Conservation (phyloP, 306 rosid species). For the Cucumis cinereus region DNA sequence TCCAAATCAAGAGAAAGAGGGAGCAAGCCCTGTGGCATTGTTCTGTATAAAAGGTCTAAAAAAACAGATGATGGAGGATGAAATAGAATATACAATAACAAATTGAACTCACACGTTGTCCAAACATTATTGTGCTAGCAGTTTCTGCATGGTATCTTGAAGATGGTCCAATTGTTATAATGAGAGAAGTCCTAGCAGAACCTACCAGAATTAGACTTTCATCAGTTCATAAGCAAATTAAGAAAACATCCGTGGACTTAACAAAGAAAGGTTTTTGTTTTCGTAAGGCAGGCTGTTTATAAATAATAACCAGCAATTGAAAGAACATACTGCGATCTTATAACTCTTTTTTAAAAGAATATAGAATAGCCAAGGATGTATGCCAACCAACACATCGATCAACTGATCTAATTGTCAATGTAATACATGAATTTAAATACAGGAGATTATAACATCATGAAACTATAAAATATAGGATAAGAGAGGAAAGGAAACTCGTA, state of each 20-base stretch:
- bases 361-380: neutral
- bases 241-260: neutral
- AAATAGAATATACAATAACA: neutral
- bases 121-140: conserved; percentile 55
- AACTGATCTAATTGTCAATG: neutral
- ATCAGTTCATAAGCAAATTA: neutral
- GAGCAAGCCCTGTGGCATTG: neutral
- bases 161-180: conserved; percentile 55
- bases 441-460: neutral
- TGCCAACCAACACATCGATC: neutral
- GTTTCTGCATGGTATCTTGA: conserved; percentile 40
- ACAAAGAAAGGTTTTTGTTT: neutral
- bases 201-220: conserved; percentile 19
- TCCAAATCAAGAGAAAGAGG: neutral
- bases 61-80: neutral
- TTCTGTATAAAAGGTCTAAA: neutral
- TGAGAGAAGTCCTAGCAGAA: conserved; percentile 65
- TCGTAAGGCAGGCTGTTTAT: neutral
- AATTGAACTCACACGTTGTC: conserved; percentile 48
- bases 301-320: neutral
- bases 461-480: neutral
- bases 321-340: neutral
- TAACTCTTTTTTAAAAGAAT: neutral
- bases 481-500: neutral
- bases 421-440: neutral